Percentiles rank a stretch among this genome's conserved stretches.
These are phyloP conservation scores for Alternaria incomplexa DNA, from an alignment of 2,329 filamentous ascomycete genomes.

Conservation along the genomic window DNA sequence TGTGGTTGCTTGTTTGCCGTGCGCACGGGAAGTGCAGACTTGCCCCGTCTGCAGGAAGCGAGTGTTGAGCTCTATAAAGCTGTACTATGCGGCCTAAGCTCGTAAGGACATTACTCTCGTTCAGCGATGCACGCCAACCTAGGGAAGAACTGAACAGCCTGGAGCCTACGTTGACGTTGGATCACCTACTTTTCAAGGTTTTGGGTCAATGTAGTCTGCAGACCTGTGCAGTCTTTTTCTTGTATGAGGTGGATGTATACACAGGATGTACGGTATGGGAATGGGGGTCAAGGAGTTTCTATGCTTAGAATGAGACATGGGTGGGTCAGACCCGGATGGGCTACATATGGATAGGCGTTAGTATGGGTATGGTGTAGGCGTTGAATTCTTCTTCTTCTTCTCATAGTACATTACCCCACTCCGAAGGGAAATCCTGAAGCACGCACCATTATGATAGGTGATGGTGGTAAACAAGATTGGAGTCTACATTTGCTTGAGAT, in stretches of 20 bases:
- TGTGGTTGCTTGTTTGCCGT: constrained; percentile 65
- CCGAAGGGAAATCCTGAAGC: background rate
- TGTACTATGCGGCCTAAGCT: constrained; percentile 55
- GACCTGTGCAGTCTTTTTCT: background rate
- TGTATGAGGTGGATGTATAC: background rate
- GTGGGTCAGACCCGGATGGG: background rate
- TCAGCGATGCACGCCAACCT: background rate
- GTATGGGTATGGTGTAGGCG: background rate
- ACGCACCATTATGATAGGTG: background rate
- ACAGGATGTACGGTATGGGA: background rate
- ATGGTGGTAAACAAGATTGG: background rate
- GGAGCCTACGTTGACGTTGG: no score
- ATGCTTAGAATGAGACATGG: background rate
- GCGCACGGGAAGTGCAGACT: constrained; percentile 63
- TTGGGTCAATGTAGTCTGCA: no score
- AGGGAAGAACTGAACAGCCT: no score
- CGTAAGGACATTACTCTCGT: background rate
- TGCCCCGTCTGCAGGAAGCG: constrained; percentile 67
- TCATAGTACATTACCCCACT: background rate
- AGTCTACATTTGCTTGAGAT: background rate
- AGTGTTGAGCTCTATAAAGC: constrained; percentile 63
- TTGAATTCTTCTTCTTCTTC: background rate
- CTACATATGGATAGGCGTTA: background rate
- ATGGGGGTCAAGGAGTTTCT: background rate
- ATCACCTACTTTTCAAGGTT: no score